Percentiles rank a stretch among this genome's conserved stretches.
These are phyloP conservation scores for Ilyonectria sp. DNA, from an alignment of 2,329 filamentous ascomycete genomes.

Conservation along the genomic window DNA sequence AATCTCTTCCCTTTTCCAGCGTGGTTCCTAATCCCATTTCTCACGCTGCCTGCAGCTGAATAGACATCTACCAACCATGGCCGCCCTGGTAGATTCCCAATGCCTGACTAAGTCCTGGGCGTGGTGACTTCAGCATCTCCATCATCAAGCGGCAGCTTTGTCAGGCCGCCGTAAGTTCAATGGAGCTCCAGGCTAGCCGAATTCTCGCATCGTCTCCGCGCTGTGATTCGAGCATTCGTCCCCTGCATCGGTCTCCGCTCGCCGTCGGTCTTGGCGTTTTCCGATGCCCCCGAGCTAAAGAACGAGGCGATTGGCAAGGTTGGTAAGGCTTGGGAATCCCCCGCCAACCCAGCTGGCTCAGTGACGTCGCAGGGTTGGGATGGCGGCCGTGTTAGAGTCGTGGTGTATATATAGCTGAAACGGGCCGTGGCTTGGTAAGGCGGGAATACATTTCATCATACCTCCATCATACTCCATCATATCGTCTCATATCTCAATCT, in stretches of 20 bases:
- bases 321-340: conserved; percentile 13
- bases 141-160: conserved; percentile 18
- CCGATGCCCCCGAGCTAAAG: conserved; percentile 32
- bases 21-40: too few species aligned
- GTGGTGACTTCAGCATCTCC: conserved; percentile 23
- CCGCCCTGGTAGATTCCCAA: conserved; percentile 10
- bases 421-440: neutral
- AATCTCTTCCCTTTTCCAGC: too few species aligned
- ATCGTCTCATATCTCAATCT: neutral
- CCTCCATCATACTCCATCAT: neutral
- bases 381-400: too few species aligned
- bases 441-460: neutral
- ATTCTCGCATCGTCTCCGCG: conserved; percentile 1
- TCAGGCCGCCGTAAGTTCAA: conserved; percentile 18
- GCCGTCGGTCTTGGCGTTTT: conserved; percentile 42
- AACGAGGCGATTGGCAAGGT: conserved; percentile 23
- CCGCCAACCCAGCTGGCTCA: conserved; percentile 11
- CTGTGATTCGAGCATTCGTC: conserved; percentile 2
- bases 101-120: conserved; percentile 20
- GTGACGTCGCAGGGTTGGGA: conserved; percentile 2
- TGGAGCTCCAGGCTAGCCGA: conserved; percentile 18
- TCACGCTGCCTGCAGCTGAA: too few species aligned
- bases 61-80: neutral
- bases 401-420: neutral
- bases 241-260: neutral